Percentiles rank a stretch among this genome's conserved stretches.
phyloP scores from a whole-genome alignment of 2,329 filamentous ascomycete species.

The Tolypocladium inflatum region DNA sequence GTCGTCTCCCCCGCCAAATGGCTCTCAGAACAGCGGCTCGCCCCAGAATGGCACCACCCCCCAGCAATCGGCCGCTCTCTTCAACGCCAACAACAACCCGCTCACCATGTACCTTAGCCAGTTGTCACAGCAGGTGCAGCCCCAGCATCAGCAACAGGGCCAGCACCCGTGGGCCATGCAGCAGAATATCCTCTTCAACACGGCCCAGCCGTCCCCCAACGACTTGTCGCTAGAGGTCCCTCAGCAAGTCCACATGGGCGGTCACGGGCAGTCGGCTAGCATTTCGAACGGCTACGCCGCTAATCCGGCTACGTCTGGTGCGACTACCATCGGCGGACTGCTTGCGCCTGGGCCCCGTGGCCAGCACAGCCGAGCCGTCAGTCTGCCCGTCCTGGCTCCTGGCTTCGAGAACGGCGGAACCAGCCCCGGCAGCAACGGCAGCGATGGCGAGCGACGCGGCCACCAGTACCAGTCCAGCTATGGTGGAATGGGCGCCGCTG shows the following conservation, averaged over 20 bases:
- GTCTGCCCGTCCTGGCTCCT: slow-evolving; percentile 64
- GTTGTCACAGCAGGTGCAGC: slow-evolving; percentile 61
- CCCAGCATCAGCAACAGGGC: slow-evolving; percentile 68
- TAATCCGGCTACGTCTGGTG: slow-evolving; percentile 40
- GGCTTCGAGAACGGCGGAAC: slow-evolving; percentile 52
- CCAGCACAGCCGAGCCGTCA: slow-evolving; percentile 74
- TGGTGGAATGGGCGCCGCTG: slow-evolving; percentile 45
- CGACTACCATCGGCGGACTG: slow-evolving; percentile 67
- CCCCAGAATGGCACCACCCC: slow-evolving; percentile 45
- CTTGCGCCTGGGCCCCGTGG: slow-evolving; percentile 58
- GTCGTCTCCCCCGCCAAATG: slow-evolving; percentile 48
- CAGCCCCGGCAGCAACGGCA: slow-evolving; percentile 35
- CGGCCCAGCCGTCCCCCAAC: slow-evolving; percentile 50
- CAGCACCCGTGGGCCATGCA: slow-evolving; percentile 63
- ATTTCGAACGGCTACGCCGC: slow-evolving; percentile 55
- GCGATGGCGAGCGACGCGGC: slow-evolving; percentile 47
- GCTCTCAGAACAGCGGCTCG: slow-evolving; percentile 49
- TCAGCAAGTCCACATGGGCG: slow-evolving; percentile 49
- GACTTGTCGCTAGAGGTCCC: slow-evolving; percentile 50
- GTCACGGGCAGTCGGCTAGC: slow-evolving; percentile 56
- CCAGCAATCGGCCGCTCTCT: slow-evolving; percentile 60
- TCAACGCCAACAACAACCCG: slow-evolving; percentile 80
- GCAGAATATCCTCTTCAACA: slow-evolving; percentile 73
- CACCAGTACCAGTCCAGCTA: slow-evolving; percentile 59
- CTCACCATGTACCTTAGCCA: slow-evolving; percentile 90